These are phyloP conservation scores for Vicia sativa DNA, from an alignment of 306 rosid species.

Conservation along the genomic window DNA sequence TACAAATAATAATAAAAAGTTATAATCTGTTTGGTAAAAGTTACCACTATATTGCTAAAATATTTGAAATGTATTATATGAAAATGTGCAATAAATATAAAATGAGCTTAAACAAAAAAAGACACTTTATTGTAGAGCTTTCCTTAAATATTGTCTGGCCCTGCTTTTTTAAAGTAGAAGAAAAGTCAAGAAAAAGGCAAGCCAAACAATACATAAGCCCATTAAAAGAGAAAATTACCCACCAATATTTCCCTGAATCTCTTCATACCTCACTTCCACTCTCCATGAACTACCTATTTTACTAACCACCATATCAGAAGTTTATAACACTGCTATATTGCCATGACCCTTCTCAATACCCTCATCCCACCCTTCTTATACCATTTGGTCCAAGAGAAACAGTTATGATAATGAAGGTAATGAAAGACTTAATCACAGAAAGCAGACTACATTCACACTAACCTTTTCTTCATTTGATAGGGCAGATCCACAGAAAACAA, in stretches of 20 bases:
- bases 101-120: too few species aligned
- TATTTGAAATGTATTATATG: too few species aligned
- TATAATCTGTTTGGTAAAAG: too few species aligned
- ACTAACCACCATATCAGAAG: neutral
- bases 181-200: too few species aligned
- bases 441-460: conserved; percentile 11
- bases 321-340: neutral
- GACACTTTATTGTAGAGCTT: too few species aligned
- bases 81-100: too few species aligned
- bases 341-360: neutral
- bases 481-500: conserved; percentile 87
- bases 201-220: conserved; percentile 3
- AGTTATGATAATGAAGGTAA: neutral
- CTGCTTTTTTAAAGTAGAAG: too few species aligned
- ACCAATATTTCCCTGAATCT: conserved; percentile 8
- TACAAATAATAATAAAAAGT: too few species aligned
- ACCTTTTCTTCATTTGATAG: conserved; percentile 82
- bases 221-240: neutral
- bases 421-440: neutral
- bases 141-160: too few species aligned
- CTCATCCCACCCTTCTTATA: neutral
- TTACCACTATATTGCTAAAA: too few species aligned
- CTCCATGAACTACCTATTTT: neutral
- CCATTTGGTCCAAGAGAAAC: neutral
- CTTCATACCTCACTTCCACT: neutral